Percentiles rank a stretch among this genome's conserved stretches.
These are phyloP conservation scores for Graphiopsis chlorocephala DNA, from an alignment of 2,329 filamentous ascomycete species.

Conservation along the genomic window DNA sequence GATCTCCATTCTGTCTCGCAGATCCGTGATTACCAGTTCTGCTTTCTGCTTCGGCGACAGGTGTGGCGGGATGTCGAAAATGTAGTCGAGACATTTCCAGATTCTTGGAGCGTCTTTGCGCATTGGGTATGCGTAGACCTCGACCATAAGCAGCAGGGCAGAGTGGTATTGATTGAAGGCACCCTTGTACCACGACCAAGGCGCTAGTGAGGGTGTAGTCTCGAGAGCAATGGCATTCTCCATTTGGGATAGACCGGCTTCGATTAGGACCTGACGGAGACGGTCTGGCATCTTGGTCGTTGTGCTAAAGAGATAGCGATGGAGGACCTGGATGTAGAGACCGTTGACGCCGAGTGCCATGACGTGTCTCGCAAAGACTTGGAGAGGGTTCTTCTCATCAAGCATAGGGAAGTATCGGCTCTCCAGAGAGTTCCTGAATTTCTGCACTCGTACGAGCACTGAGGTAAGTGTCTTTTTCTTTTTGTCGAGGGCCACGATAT, in stretches of 20 bases:
- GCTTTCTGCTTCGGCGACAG: conserved; percentile 57
- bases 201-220: conserved; percentile 49
- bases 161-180: conserved; percentile 72
- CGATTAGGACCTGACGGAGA: conserved; percentile 62
- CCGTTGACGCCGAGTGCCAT: conserved; percentile 63
- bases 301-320: conserved; percentile 60
- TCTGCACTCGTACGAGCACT: conserved; percentile 66
- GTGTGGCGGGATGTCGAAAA: conserved; percentile 60
- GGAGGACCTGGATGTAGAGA: conserved; percentile 65
- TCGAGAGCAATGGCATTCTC: conserved; percentile 57
- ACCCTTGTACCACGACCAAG: conserved; percentile 69
- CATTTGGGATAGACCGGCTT: conserved; percentile 54
- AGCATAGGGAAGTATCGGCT: conserved; percentile 65
- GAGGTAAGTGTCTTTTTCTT: conserved; percentile 61
- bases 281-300: conserved; percentile 57
- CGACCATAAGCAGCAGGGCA: conserved; percentile 65
- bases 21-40: conserved; percentile 59
- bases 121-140: conserved; percentile 60
- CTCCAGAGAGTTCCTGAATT: conserved; percentile 63
- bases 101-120: conserved; percentile 62
- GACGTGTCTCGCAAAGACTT: conserved; percentile 62
- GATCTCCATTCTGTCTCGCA: conserved; percentile 58
- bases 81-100: conserved; percentile 69
- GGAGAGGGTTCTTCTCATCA: conserved; percentile 58
- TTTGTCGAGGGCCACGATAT: conserved; percentile 62